These are phyloP conservation scores for Saccharomycopsis malanga DNA, from an alignment of 805 yeast species.

Conservation along the genomic window DNA sequence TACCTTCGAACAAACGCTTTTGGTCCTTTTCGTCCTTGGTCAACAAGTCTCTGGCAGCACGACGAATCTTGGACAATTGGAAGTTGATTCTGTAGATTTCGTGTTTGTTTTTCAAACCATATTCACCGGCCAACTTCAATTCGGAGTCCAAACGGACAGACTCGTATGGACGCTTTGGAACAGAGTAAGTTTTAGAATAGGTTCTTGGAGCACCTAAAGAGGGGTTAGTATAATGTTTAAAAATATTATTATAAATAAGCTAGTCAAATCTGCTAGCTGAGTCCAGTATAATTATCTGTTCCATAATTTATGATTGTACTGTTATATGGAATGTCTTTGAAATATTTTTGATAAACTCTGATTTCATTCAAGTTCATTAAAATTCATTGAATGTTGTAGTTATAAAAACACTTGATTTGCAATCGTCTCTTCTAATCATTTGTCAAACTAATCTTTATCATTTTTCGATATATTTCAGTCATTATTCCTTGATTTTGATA, in stretches of 20 bases:
- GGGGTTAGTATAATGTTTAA: conserved; percentile 11
- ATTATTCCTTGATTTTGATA: background rate
- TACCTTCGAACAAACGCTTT: conserved; percentile 99
- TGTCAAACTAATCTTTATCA: no score
- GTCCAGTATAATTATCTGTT: background rate
- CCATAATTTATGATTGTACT: background rate
- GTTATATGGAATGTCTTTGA: background rate
- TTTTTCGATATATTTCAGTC: background rate
- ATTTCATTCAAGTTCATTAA: background rate
- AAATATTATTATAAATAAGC: background rate
- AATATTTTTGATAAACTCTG: background rate
- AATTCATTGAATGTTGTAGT: no score
- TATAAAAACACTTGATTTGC: no score
- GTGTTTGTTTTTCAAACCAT: conserved; percentile 99
- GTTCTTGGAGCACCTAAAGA: conserved; percentile 95
- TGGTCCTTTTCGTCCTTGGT: conserved; percentile 99
- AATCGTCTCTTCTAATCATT: no score
- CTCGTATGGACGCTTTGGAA: conserved; percentile 99
- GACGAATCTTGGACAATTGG: conserved; percentile 98
- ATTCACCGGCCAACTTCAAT: conserved; percentile 99
- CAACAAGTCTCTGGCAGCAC: conserved; percentile 99
- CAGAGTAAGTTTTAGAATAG: conserved; percentile 98
- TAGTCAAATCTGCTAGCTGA: background rate
- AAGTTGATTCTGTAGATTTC: conserved; percentile 99
- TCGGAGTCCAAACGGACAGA: conserved; percentile 99